Conservation (phyloP, 2,329 filamentous ascomycete species). For the Monosporascus ibericus region DNA sequence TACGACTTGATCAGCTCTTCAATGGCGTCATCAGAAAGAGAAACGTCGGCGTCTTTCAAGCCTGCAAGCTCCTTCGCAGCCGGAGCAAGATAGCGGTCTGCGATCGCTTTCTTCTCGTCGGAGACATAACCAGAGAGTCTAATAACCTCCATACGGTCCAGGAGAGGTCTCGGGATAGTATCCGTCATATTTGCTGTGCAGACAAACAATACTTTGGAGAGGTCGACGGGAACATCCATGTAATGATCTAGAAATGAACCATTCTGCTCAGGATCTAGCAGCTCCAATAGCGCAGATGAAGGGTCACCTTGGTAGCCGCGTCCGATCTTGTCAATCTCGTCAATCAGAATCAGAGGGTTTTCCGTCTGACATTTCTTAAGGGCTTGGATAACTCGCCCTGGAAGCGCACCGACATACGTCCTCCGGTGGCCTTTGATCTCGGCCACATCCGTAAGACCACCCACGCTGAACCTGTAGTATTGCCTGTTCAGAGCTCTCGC, state of each 20-base stretch:
- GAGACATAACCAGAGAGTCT: slow-evolving; percentile 93
- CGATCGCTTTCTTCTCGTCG: slow-evolving; percentile 98
- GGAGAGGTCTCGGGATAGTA: slow-evolving; percentile 86
- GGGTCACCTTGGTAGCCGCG: slow-evolving; percentile 95
- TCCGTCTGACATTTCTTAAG: slow-evolving; percentile 99
- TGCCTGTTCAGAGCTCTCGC: slow-evolving; percentile 89
- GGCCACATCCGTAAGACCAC: slow-evolving; percentile 92
- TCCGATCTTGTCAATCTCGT: slow-evolving; percentile 97
- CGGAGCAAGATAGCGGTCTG: slow-evolving; percentile 84
- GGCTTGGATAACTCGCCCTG: slow-evolving; percentile 94
- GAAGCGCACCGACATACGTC: slow-evolving; percentile 92
- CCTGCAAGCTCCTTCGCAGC: slow-evolving; percentile 92
- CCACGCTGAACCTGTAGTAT: slow-evolving; percentile 98
- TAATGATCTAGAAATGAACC: slow-evolving; percentile 97
- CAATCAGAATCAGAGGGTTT: slow-evolving; percentile 92
- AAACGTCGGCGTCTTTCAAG: slow-evolving; percentile 84
- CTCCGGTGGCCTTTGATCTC: slow-evolving; percentile 97
- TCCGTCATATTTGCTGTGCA: slow-evolving; percentile 99
- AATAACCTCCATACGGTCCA: slow-evolving; percentile 98
- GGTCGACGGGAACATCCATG: slow-evolving; percentile 94
- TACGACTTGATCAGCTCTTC: slow-evolving; percentile 98
- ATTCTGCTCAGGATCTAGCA: slow-evolving; percentile 96
- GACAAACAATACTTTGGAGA: slow-evolving; percentile 96
- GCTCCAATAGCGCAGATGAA: slow-evolving; percentile 84
- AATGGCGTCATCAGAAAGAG: slow-evolving; percentile 79